Percentiles rank a stretch among this genome's conserved stretches.
Evolutionary conservation across 306 rosid genomes (phyloP).

Genomic region (Hylodesmum podocarpum): DNA sequence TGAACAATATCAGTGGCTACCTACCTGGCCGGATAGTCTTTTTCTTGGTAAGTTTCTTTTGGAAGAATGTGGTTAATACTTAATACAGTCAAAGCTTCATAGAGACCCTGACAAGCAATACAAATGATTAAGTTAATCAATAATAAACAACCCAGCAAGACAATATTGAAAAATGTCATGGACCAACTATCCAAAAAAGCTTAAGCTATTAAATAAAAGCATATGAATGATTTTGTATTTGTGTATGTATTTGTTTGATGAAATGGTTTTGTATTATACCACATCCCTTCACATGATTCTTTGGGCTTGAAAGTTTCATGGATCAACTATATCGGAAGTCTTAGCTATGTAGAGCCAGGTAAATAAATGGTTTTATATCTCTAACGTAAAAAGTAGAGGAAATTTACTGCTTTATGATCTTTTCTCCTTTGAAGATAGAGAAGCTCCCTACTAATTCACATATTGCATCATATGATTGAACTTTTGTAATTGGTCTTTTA

Average conservation of each 20-base stretch:
- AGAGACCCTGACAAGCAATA: not conserved
- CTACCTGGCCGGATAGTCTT: constrained; percentile 96
- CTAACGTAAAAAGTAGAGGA: not conserved
- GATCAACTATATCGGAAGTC: not conserved
- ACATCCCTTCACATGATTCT: not conserved
- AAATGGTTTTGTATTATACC: not conserved
- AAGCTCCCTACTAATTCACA: not conserved
- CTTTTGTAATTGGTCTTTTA: not conserved
- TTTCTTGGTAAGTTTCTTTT: constrained; percentile 78
- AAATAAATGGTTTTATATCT: not conserved
- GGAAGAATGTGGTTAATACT: constrained; percentile 21
- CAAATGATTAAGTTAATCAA: not conserved
- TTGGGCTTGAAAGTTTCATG: not conserved
- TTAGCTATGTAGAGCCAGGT: not conserved
- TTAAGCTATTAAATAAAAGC: not conserved
- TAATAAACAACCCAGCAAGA: not conserved
- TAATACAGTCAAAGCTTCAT: constrained; percentile 1
- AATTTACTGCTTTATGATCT: not conserved
- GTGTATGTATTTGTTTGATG: not conserved
- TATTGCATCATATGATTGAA: not conserved
- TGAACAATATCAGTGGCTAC: constrained; percentile 95
- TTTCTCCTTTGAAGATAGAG: not conserved
- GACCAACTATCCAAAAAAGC: not conserved
- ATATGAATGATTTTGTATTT: not conserved
- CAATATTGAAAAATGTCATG: not conserved